Evolutionary conservation across 768 basidiomycete genomes (phyloP), one percentile per base, ranked within the genome.

Genomic region (Coprinopsis strossmayeri): DNA sequence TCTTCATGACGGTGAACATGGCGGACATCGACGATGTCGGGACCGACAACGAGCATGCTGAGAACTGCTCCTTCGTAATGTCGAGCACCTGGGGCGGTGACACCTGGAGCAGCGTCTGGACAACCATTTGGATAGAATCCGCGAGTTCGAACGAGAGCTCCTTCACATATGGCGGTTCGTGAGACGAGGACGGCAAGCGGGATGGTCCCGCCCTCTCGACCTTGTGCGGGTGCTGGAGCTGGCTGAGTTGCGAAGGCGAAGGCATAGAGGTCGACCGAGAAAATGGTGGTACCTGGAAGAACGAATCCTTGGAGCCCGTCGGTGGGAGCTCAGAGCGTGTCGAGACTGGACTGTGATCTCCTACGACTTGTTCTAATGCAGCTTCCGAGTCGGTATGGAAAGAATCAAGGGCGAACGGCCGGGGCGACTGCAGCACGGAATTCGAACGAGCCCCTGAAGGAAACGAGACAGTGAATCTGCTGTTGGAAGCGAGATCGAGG

Each of bases 51-150:
- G 91, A 79, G 63, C 90, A 95, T 21, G 90, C 86, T 1, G 92
- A 87, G 59, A 92, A 87, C 61, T 93, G 92, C 60, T 97, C 93
- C 64, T 89, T 94, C 2, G 87, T 84, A n/a, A 88, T 81, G 61
- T 96, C 92, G 39, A 96, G 76, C 17, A 96, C 69, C 64, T 97
- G 94, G 0, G 87, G 80, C 2, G 93, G 92, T 0, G 89, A 89
- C 54, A 96, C 74, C 58, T 94, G 91, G 2, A 96, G 76, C 56
- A 97, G 78, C 1, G 90, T 94, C 62, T 96, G 91, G 32, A 95
- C 85, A 50, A 90, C 81, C 70, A 87, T 80, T 68, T 96, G 92
- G 11, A 92, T 79, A 10, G 86, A 84, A 64, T 96, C 94, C 11
- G 94, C 91, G 12, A 96, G 74, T 64, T 97, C 93, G 24, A 87